These are phyloP conservation scores for Paraphaeosphaeria minitans DNA, from an alignment of 2,329 filamentous ascomycete genomes.

Conservation along the genomic window DNA sequence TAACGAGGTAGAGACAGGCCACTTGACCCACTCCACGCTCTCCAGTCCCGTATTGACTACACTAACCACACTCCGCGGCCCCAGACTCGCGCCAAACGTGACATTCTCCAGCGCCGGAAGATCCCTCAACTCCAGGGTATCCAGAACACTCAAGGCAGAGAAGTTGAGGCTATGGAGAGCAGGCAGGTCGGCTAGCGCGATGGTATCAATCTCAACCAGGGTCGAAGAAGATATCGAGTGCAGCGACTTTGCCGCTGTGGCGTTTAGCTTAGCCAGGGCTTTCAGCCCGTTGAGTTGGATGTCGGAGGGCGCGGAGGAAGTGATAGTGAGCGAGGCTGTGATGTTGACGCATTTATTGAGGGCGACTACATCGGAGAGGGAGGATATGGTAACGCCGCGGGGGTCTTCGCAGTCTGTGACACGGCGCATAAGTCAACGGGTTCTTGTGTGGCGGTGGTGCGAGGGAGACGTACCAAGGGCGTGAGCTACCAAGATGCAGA, in stretches of 20 bases:
- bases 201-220: slow-evolving; percentile 16
- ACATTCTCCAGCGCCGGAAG: slow-evolving; percentile 18
- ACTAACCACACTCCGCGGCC: neutral
- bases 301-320: slow-evolving; percentile 20
- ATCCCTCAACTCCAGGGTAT: slow-evolving; percentile 17
- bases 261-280: slow-evolving; percentile 19
- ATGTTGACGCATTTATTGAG: slow-evolving; percentile 24
- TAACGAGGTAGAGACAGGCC: slow-evolving; percentile 23
- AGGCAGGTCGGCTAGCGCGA: slow-evolving; percentile 26
- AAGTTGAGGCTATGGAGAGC: slow-evolving; percentile 23
- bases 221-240: slow-evolving; percentile 23
- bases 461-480: slow-evolving; percentile 7
- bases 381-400: slow-evolving; percentile 22
- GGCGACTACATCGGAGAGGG: slow-evolving; percentile 19
- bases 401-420: slow-evolving; percentile 23
- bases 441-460: too few relatives aligned
- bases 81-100: slow-evolving; percentile 7
- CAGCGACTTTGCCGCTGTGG: slow-evolving; percentile 18
- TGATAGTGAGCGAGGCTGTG: slow-evolving; percentile 24
- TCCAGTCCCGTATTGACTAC: slow-evolving; percentile 23
- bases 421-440: too few relatives aligned
- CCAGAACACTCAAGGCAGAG: slow-evolving; percentile 23
- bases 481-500: neutral
- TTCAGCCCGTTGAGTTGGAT: slow-evolving; percentile 24
- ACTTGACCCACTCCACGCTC: slow-evolving; percentile 28